Evolutionary conservation across 129 eudicot genomes (phyloP).

Genomic region (Calendula officinalis): DNA sequence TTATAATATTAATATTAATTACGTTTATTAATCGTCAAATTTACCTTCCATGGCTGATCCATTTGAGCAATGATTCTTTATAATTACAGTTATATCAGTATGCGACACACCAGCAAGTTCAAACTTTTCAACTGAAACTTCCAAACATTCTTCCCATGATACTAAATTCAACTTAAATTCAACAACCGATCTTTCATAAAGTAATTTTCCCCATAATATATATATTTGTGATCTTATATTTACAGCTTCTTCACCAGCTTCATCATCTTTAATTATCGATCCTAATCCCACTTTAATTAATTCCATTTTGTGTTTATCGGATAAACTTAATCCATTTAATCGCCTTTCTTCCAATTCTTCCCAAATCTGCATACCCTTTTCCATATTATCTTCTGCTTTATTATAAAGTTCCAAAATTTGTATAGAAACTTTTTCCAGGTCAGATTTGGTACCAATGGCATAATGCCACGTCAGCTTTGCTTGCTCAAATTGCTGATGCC

Average conservation of each 20-base stretch:
- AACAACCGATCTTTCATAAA: conserved; percentile 84
- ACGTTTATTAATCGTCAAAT: not conserved
- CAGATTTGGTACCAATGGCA: conserved; percentile 45
- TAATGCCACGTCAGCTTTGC: conserved; percentile 86
- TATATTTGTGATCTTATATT: conserved; percentile 74
- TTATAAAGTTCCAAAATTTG: conserved; percentile 65
- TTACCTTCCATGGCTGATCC: conserved; percentile 73
- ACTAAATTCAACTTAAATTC: conserved; percentile 72
- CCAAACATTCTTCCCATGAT: conserved; percentile 96
- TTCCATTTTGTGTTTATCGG: conserved; percentile 53
- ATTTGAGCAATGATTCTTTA: conserved; percentile 90
- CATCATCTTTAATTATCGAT: conserved; percentile 57
- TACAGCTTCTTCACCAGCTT: conserved; percentile 60
- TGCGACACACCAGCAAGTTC: conserved; percentile 88
- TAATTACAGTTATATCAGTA: conserved; percentile 82
- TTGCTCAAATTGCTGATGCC: conserved; percentile 79
- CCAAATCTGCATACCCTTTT: conserved; percentile 92
- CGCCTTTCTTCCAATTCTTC: conserved; percentile 86
- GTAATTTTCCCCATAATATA: conserved; percentile 88
- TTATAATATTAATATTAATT: not conserved
- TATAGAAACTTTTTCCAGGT: conserved; percentile 35
- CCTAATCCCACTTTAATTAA: conserved; percentile 63
- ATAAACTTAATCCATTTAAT: conserved; percentile 66
- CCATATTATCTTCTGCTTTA: conserved; percentile 93
- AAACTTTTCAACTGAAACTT: conserved; percentile 89